phyloP scores from a whole-genome alignment of 306 rosid genomes.

The Arachis stenosperma region DNA sequence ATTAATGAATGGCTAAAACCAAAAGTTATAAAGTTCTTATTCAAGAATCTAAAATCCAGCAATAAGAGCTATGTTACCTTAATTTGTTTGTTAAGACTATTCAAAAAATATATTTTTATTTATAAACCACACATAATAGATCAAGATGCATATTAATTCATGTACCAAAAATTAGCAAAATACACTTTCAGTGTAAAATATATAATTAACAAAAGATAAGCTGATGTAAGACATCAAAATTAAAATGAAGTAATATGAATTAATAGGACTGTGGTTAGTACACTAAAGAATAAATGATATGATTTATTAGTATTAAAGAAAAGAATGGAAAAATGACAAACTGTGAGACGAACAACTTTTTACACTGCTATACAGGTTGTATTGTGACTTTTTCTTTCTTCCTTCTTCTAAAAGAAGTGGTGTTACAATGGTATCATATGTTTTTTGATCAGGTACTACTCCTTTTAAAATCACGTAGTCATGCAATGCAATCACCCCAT shows the following conservation, averaged over 20 bases:
- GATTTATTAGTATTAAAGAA: background rate
- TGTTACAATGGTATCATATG: constrained; percentile 43
- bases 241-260: background rate
- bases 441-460: constrained; percentile 49
- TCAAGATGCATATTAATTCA: too few species aligned
- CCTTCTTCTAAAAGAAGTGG: constrained; percentile 42
- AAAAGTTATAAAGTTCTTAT: too few species aligned
- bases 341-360: background rate
- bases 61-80: too few species aligned
- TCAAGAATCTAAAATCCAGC: too few species aligned
- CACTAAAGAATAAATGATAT: too few species aligned
- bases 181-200: too few species aligned
- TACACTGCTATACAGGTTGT: background rate
- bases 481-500: constrained; percentile 61
- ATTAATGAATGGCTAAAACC: too few species aligned
- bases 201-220: too few species aligned
- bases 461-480: constrained; percentile 61
- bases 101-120: too few species aligned
- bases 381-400: background rate
- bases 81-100: too few species aligned
- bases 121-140: too few species aligned
- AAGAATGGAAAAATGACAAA: background rate
- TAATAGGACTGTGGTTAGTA: background rate
- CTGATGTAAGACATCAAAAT: background rate
- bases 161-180: too few species aligned